Base-by-base conservation (phyloP, 768 basidiomycete genomes). In the Dentipellis sp. region DNA sequence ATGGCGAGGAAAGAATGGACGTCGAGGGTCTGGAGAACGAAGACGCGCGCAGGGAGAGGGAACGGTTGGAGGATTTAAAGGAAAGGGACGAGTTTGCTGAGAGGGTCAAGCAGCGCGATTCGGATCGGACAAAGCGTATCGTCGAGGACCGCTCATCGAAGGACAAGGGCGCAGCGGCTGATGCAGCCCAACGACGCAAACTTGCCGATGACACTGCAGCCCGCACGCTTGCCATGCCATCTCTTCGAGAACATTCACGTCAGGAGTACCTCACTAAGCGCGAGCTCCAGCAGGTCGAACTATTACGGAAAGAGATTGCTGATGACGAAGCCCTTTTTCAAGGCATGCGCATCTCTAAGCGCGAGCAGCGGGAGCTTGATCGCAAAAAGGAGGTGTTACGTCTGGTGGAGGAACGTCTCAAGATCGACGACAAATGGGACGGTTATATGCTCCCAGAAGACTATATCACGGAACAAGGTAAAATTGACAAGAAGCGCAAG, bases 391-490 rank as follows among this genome's bases (percentile, higher is more conserved):
- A 97, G 63, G 76, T 98, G 8, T 74, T 99, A 5, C 79, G 81
- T 54, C 79, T 98, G 47, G 95, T 95, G 54, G 95, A 99, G 71
- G 94, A 94, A 67, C 83, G 95, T 29, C 76, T 95, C 59, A 87
- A 85, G 66, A 97, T 99, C 56, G 89, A 92, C 69, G 97, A 99
- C 74, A 92, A 90, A 59, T 91, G 79, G 72, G 97, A 99, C 59
- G 95, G 95, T 8, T 99, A 99, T 67, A 85, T 88, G 72, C 80
- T 98, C 45, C 97, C 97, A 0, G 97, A 98, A 62, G 97, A 98
- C 69, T 99, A 99, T 68, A 80, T 98, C 63, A 99, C 97, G 0
- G 95, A 95, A 65, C 94, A 97, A 68, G 97, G 97, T 29, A 97
- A 94, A 72, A 93, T 99, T 58, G 94, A 98, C 78, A 88, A 84